These are phyloP conservation scores for Colletotrichum filicis DNA, from an alignment of 2,329 filamentous ascomycete species.

Conservation along the genomic window DNA sequence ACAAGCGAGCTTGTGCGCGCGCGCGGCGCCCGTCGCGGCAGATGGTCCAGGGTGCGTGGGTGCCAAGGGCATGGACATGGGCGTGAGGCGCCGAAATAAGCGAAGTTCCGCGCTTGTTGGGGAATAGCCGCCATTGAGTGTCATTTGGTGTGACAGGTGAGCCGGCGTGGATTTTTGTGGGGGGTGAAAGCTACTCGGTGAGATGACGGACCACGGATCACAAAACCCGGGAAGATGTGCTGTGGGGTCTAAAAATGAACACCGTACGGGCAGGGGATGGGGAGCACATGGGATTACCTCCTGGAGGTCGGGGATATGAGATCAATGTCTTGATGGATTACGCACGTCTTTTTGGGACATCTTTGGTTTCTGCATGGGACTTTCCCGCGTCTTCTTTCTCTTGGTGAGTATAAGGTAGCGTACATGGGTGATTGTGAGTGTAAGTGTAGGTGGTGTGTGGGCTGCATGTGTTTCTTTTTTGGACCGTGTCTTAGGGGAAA, in stretches of 20 bases:
- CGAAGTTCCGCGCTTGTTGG: background rate
- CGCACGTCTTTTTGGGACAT: background rate
- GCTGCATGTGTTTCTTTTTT: conserved; percentile 9
- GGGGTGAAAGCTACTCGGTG: background rate
- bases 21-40: conserved; percentile 11
- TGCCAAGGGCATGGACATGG: background rate
- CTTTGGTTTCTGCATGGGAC: conserved; percentile 1
- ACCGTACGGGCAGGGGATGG: background rate
- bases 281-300: background rate
- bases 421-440: background rate
- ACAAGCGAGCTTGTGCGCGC: background rate
- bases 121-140: background rate
- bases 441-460: background rate
- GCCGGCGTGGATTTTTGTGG: background rate
- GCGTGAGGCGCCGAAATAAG: background rate
- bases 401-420: background rate
- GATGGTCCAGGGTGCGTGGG: background rate
- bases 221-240: background rate
- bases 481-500: background rate
- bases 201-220: background rate
- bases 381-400: background rate
- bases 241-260: conserved; percentile 33
- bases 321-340: background rate
- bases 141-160: background rate
- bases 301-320: background rate